Conservation (phyloP, 2,329 filamentous ascomycete species). For the Byssothecium circinans region DNA sequence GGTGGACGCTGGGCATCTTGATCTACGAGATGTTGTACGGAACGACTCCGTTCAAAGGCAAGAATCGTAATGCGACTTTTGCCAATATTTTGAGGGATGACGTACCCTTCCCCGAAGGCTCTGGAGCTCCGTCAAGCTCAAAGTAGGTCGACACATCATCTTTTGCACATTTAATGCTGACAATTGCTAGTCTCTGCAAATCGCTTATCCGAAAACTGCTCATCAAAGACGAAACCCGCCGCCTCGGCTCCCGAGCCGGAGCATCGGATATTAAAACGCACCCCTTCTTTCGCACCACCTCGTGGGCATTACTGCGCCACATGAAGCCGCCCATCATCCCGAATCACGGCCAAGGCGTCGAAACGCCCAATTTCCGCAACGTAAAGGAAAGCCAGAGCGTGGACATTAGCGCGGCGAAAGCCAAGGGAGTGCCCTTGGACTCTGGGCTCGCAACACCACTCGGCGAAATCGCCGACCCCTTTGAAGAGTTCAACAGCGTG, state of each 20-base stretch:
- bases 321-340: slow-evolving; percentile 98
- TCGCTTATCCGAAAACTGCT: slow-evolving; percentile 92
- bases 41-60: slow-evolving; percentile 98
- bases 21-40: slow-evolving; percentile 99
- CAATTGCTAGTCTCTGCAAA: slow-evolving; percentile 76
- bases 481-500: slow-evolving; percentile 98
- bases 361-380: slow-evolving; percentile 96
- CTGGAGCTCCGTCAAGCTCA: slow-evolving; percentile 80
- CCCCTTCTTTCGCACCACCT: slow-evolving; percentile 92
- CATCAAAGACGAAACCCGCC: slow-evolving; percentile 95
- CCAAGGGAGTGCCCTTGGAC: slow-evolving; percentile 83
- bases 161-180: slow-evolving; percentile 33
- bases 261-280: slow-evolving; percentile 96
- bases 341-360: slow-evolving; percentile 83
- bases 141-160: slow-evolving; percentile 68
- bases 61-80: slow-evolving; percentile 97
- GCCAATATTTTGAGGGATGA: slow-evolving; percentile 96
- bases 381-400: slow-evolving; percentile 97
- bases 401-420: slow-evolving; percentile 63
- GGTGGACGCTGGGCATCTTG: slow-evolving; percentile 97
- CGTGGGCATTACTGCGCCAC: slow-evolving; percentile 95
- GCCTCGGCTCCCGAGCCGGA: slow-evolving; percentile 88
- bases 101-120: slow-evolving; percentile 90
- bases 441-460: slow-evolving; percentile 83
- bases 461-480: slow-evolving; percentile 81